Base-by-base conservation (phyloP, 257 asterid species). In the Solanum medicagineum region DNA sequence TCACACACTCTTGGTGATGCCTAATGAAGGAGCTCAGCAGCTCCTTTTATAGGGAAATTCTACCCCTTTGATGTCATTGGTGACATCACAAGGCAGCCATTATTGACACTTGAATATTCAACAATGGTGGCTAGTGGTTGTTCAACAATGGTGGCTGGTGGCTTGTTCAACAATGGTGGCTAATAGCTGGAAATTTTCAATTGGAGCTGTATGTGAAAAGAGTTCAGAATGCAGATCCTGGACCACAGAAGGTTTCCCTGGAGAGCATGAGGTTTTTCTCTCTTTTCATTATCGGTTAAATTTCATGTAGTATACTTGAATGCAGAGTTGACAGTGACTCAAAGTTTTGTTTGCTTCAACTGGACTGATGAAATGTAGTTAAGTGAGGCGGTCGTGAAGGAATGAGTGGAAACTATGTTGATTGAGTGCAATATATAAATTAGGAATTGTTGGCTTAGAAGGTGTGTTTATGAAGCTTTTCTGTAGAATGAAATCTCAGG, bases 201-300 rank as follows among this genome's bases (percentile, higher is more conserved):
- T 81, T 96, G 90, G 97, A 95, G 91, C 66, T 95, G 90, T 95
- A 95, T 70, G 99, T 96, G 60, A 97, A 92, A 91, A 92, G 98
- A 87, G 97, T 88, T 54, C 97, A 94, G 88, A 98, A 97, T 84
- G 36, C 97, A 32, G 97, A 95, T 88, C 93, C 97, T 16, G 98
- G 95, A 29, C 85, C 95, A 89, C 98, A 95, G 93, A 94, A 94
- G 85, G 88, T 90, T 80, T 98, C 99, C 5, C 91, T 97, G 1
- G 98, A 97, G 89, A 90, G 94, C 92, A 95, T 97, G 98, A 91
- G 97, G 99, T 96, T 81, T 55, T 87, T 73, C 63, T 55, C 26
- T 62, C 53, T 44, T 22, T 74, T 13, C 22, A 7, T 22, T 47
- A 7, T 47, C 22, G 10, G 24, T 47, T 12, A 74, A 26, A 15